Evolutionary conservation across 1,139 yeast genomes (phyloP), one percentile per base, ranked within the genome.

Genomic region (Yamadazyma trypodendri): DNA sequence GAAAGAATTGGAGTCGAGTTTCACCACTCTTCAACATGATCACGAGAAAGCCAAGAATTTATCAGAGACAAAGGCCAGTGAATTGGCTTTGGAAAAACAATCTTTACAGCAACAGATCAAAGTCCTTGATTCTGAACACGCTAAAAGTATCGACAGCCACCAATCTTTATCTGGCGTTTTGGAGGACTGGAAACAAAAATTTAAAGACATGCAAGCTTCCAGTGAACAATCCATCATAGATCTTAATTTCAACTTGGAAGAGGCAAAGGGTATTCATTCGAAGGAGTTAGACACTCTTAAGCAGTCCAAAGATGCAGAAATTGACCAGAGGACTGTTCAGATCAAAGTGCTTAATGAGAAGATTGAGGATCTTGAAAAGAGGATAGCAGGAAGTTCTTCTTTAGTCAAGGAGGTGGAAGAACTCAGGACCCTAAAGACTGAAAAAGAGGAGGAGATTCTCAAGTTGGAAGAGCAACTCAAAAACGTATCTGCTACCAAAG

Each of bases 1-100:
- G 28, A 23, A 37, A 22, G 16, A 32, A 11, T 9, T 31, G 29
- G 22, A 31, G 35, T 3, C 32, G 34, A 11, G 36, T 35, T 6
- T 32, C 43, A 13, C 28, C 35, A 9, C 20, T 18, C 16, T 30
- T 7, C 33, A 31, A 31, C 20, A 16, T 4, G 25, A 36, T 12
- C 23, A 22, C 11, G 31, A 32, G 25, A 29, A 39, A 10, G 7
- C 21, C 6, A 32, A 36, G 16, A 18, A 22, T 12, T 13, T 24
- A 2, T 21, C 22, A 27, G 35, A 32, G 20, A 30, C 24, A 17
- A 30, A 27, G 10, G 17, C 32, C 3, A 10, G 3, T 10, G 22
- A 27, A 8, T 24, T 37, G 21, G 24, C 10, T 11, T 11, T 28
- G 10, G 46, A 46, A 30, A 48, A 45, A 24, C 28, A 30, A 4